A percentile compares a stretch with the other conserved stretches of the same genome.
Conservation (phyloP, 352 stramenopile species). For the Discostella stelligera region DNA sequence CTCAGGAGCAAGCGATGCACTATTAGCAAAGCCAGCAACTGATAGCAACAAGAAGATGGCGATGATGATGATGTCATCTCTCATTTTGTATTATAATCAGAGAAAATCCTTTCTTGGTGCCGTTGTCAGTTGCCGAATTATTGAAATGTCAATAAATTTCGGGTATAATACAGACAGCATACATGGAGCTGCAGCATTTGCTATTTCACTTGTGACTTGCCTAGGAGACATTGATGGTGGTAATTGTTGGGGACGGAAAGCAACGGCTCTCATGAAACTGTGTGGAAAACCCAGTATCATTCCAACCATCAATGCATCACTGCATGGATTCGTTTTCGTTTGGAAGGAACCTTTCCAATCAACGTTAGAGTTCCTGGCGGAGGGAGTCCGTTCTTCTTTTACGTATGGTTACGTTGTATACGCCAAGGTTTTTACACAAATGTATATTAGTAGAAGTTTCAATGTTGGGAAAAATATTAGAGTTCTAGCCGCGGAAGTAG, state of each 20-base stretch:
- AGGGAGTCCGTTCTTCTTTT: constrained; percentile 7
- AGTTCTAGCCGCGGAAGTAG: background rate
- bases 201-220: background rate
- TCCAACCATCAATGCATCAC: background rate
- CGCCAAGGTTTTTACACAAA: background rate
- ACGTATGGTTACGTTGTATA: background rate
- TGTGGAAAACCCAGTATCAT: background rate
- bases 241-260: background rate
- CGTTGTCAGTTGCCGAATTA: constrained; percentile 3
- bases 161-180: constrained; percentile 14
- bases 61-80: constrained; percentile 22
- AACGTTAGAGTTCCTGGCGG: constrained; percentile 7
- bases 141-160: constrained; percentile 20
- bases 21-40: constrained; percentile 2
- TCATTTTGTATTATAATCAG: constrained; percentile 11
- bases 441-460: background rate
- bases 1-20: background rate
- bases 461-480: background rate
- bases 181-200: constrained; percentile 14
- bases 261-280: constrained; percentile 4
- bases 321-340: constrained; percentile 9
- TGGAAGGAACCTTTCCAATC: constrained; percentile 17
- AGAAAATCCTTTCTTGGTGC: background rate
- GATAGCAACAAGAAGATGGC: constrained; percentile 19
- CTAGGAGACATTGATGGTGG: constrained; percentile 22